phyloP scores from a whole-genome alignment of 352 stramenopile species.

The Pythium vanterpoolii region DNA sequence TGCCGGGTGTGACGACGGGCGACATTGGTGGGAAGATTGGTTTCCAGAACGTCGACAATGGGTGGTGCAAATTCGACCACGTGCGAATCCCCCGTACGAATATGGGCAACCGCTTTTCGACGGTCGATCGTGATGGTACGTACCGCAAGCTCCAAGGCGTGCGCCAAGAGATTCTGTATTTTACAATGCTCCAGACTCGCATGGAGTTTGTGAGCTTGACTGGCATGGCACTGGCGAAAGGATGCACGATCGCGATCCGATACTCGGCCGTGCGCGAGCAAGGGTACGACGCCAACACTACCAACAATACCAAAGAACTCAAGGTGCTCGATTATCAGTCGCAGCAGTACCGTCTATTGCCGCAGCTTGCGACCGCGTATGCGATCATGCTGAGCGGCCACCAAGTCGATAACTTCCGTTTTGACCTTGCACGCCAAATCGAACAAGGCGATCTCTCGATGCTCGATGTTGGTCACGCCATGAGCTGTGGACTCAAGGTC shows the following conservation, averaged over 20 bases:
- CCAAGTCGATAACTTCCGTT: conserved; percentile 46
- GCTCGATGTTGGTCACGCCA: conserved; percentile 49
- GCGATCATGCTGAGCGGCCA: conserved; percentile 79
- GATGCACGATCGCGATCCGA: conserved; percentile 91
- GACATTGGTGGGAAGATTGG: conserved; percentile 72
- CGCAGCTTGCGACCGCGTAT: conserved; percentile 89
- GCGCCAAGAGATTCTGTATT: conserved; percentile 61
- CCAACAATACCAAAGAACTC: conserved; percentile 56
- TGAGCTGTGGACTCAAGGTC: conserved; percentile 68
- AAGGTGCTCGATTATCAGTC: conserved; percentile 95
- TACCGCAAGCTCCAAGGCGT: conserved; percentile 57
- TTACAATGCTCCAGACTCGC: conserved; percentile 79
- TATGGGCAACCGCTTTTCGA: conserved; percentile 66
- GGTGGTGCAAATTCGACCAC: conserved; percentile 51
- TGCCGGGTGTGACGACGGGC: conserved; percentile 50
- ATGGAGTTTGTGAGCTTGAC: conserved; percentile 59
- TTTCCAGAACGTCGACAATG: conserved; percentile 76
- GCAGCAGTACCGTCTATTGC: conserved; percentile 94
- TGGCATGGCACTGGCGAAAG: conserved; percentile 71
- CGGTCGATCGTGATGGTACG: conserved; percentile 48
- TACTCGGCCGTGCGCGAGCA: conserved; percentile 93
- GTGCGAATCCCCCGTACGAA: conserved; percentile 58
- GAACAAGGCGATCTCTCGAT: conserved; percentile 36
- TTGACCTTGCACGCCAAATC: conserved; percentile 40
- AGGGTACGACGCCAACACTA: conserved; percentile 63